Base-by-base conservation (phyloP, 257 asterid genomes). In the Striga asiatica region DNA sequence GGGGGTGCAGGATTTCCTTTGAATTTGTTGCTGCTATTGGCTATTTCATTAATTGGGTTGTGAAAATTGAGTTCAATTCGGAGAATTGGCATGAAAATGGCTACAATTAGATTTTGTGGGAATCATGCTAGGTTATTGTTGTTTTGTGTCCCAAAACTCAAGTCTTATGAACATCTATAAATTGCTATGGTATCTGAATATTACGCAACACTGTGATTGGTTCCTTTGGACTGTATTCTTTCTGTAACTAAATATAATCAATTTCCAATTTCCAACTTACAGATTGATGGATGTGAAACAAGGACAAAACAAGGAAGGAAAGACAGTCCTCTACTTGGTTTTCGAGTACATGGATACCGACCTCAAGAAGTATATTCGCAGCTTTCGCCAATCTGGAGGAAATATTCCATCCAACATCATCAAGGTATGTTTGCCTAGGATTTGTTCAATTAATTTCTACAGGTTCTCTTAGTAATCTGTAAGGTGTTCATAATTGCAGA, bases 321-420 rank as follows among this genome's bases (percentile, higher is more conserved):
- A 81, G 70, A 89, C 94, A 0, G 94, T 89, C 55, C 77, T 89
- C 16, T 89, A 85, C 75, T 65, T 89, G 79, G 96, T 89, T 16
- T 89, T 89, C 47, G 97, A 89, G 73, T 89, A 89, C 68, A 85
- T 85, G 97, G 94, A 89, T 16, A 85, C 95, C 27, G 97, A 89
- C 57, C 75, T 89, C 54, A 89, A 89, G 78, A 89, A 89, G 68
- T 89, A 79, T 61, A 81, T 89, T 56, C 88, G 95, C 11, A 76
- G 78, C 72, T 81, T 76, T 69, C 92, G 89, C 29, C 76, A 68
- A 2, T 51, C 63, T 2, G 89, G 85, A 1, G 80, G 69, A 18
- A 53, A 35, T 50, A 68, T 83, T 51, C 85, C 94, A 17, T 7
- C 71, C 25, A 11, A 68, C 9, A 79, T 52, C 46, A 67, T 85